These are phyloP conservation scores for Zizania palustris DNA, from an alignment of 202 grass and related monocot genomes.

Conservation along the genomic window DNA sequence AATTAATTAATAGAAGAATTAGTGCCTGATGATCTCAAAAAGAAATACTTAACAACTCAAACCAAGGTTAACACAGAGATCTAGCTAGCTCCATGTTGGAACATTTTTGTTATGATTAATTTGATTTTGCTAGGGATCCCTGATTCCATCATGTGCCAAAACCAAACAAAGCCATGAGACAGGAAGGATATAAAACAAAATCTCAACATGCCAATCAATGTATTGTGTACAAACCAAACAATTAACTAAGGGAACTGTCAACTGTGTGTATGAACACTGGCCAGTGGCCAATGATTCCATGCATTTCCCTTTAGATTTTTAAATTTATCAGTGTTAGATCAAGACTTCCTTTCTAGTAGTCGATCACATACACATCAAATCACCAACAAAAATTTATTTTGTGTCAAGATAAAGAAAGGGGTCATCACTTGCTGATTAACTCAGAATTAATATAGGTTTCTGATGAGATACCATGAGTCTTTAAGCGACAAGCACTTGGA, in stretches of 20 bases:
- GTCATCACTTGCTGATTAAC: slow-evolving; percentile 20
- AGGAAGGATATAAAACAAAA: slow-evolving; percentile 36
- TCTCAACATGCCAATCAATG: slow-evolving; percentile 37
- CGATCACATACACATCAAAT: slow-evolving; percentile 42
- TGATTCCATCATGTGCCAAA: slow-evolving; percentile 44
- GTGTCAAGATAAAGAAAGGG: neutral
- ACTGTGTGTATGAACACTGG: slow-evolving; percentile 23
- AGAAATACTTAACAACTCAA: slow-evolving; percentile 14
- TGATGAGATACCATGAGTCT: slow-evolving; percentile 8
- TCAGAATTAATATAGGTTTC: neutral
- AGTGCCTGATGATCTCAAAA: neutral
- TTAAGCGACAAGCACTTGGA: neutral
- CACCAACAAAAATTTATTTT: slow-evolving; percentile 20
- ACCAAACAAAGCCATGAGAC: slow-evolving; percentile 35
- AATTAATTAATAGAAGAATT: neutral
- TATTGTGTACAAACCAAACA: slow-evolving; percentile 7
- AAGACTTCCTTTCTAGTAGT: slow-evolving; percentile 46
- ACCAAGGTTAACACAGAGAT: slow-evolving; percentile 49
- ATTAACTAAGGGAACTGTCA: neutral
- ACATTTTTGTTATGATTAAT: slow-evolving; percentile 17
- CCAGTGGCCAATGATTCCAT: slow-evolving; percentile 46
- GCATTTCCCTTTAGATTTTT: neutral
- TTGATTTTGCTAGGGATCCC: slow-evolving; percentile 22
- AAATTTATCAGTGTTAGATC: slow-evolving; percentile 42
- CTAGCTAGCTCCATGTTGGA: slow-evolving; percentile 51